Evolutionary conservation across 1,284 basidiomycete species (phyloP), one percentile per base, ranked within the genome.

Genomic region (Papiliotrema terrestris): DNA sequence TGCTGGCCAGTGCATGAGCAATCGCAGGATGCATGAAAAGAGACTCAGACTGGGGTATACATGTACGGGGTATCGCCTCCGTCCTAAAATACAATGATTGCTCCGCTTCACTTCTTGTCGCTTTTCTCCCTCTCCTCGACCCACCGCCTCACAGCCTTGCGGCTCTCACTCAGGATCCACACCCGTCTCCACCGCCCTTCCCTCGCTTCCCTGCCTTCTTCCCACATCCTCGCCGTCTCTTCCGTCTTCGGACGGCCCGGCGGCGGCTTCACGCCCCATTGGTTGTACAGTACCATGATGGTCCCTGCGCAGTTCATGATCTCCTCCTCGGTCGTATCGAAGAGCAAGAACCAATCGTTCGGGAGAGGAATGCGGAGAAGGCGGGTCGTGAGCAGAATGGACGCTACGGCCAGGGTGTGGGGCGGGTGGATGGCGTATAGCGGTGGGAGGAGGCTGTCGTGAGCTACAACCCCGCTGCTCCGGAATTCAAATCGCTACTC

Each of bases 361-460:
- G 91, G 91, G 1, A 94, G 80, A 0, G 88, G 73, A 23, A 93
- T 84, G n/a, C 78, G 78, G 13, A 86, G 75, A 48, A 86, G 81
- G 4, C 89, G 83, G 9, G 83, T 82, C 0, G 88, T 82, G 39
- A 94, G 83, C 38, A 91, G 79, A 53, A 95, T 92, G 2, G 88
- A 84, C 0, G 91, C 87, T 68, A 88, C 86, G 29, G 94, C 91
- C 25, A 97, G 87, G 1, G 88, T 88, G 8, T 91, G 90, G 4
- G 94, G 84, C 14, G 89, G 84, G 64, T 93, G 93, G 2, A 93
- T 76, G 0, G 89, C 87, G 71, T 94, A 94, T 0, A 94, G 86
- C 0, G 91, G 89, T 1, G 94, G 93, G 75, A 95, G 91, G 41
- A 95, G 79, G 19, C 91, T 94, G 57, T 13, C 37, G 35, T 45